Evolutionary conservation across 352 stramenopile species (phyloP).

Genomic region (Pythium volutum): DNA sequence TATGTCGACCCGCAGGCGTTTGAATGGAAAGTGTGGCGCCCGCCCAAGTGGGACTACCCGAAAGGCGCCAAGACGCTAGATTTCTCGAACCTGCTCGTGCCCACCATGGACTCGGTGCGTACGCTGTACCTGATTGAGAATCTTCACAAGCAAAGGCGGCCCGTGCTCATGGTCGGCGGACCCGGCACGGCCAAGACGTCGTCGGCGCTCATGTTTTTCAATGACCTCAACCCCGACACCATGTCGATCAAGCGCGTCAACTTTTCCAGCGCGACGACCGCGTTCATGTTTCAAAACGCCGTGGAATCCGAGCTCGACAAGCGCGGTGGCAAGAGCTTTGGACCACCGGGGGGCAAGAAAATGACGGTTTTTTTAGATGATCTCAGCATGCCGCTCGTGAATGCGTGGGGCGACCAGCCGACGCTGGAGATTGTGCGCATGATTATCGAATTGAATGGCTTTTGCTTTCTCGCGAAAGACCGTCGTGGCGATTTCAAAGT

Average conservation of each 20-base stretch:
- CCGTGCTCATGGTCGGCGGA: conserved; percentile 95
- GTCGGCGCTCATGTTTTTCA: conserved; percentile 97
- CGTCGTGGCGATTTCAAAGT: conserved; percentile 98
- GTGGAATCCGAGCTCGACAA: conserved; percentile 99
- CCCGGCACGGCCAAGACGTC: conserved; percentile 98
- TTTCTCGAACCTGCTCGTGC: conserved; percentile 97
- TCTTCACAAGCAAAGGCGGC: conserved; percentile 92
- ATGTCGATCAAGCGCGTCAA: conserved; percentile 98
- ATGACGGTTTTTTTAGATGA: conserved; percentile 99
- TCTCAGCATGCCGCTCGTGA: conserved; percentile 97
- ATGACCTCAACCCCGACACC: conserved; percentile 89
- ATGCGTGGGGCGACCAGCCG: conserved; percentile 98
- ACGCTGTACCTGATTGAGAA: conserved; percentile 92
- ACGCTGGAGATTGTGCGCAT: conserved; percentile 98
- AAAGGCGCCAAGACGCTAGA: conserved; percentile 92
- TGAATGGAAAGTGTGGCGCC: conserved; percentile 95
- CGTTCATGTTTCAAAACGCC: conserved; percentile 97
- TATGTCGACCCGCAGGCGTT: conserved; percentile 90
- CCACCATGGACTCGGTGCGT: conserved; percentile 98
- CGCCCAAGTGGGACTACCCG: conserved; percentile 95
- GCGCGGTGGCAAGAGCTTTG: conserved; percentile 97
- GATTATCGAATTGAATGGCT: conserved; percentile 95
- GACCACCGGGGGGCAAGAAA: conserved; percentile 96
- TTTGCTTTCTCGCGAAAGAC: conserved; percentile 98
- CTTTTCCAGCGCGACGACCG: conserved; percentile 97